These are phyloP conservation scores for Trichomonascaceae sp. DNA, from an alignment of 1,139 yeast species.

Conservation along the genomic window DNA sequence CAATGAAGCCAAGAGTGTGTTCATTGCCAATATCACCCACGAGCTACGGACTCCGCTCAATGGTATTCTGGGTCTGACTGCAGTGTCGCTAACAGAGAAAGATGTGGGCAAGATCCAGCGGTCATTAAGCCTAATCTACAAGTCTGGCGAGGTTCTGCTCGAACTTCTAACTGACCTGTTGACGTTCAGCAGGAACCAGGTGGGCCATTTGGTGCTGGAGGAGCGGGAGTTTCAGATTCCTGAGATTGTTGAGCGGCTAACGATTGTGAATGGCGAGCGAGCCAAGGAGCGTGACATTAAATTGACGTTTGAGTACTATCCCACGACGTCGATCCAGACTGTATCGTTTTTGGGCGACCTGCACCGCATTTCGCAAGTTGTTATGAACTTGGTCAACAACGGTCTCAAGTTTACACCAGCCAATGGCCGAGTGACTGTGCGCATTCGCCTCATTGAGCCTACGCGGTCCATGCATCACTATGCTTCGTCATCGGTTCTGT, in stretches of 20 bases:
- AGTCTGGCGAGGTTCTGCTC: slow-evolving; percentile 75
- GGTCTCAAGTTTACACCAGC: slow-evolving; percentile 82
- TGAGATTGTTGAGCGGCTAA: slow-evolving; percentile 63
- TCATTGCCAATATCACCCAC: slow-evolving; percentile 91
- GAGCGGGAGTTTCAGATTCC: slow-evolving; percentile 58
- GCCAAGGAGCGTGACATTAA: slow-evolving; percentile 15
- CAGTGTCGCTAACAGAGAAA: slow-evolving; percentile 78
- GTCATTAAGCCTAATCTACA: slow-evolving; percentile 59
- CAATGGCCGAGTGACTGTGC: slow-evolving; percentile 61
- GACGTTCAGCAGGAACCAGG: slow-evolving; percentile 82
- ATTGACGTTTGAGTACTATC: slow-evolving; percentile 16
- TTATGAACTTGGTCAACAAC: slow-evolving; percentile 78
- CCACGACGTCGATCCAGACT: slow-evolving; percentile 26
- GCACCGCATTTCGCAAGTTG: slow-evolving; percentile 72
- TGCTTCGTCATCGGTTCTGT: neutral
- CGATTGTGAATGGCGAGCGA: slow-evolving; percentile 49
- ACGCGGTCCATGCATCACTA: neutral
- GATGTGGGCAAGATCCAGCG: slow-evolving; percentile 55
- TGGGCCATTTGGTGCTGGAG: slow-evolving; percentile 73
- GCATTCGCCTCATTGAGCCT: slow-evolving; percentile 9
- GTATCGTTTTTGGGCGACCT: slow-evolving; percentile 60
- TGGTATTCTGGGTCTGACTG: slow-evolving; percentile 93
- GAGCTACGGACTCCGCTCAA: slow-evolving; percentile 90
- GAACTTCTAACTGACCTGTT: slow-evolving; percentile 81
- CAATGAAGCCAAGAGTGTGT: slow-evolving; percentile 86